These are phyloP conservation scores for Pelagophyceae sp. DNA, from an alignment of 352 stramenopile genomes.

Conservation along the genomic window DNA sequence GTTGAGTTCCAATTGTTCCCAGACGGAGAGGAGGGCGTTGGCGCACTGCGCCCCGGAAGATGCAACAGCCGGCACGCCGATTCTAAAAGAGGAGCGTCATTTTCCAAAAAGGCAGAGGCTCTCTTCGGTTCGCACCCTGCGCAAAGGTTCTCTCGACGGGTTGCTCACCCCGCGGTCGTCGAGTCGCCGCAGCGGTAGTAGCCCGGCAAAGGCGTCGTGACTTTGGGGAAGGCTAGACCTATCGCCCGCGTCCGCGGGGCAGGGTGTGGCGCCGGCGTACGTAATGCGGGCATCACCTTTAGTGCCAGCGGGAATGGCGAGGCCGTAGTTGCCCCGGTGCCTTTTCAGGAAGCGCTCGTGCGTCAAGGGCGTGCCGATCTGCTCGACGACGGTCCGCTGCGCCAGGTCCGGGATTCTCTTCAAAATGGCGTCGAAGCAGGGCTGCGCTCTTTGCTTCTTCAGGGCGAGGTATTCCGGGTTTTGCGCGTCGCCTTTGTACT, in stretches of 20 bases:
- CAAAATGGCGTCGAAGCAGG: conserved; percentile 56
- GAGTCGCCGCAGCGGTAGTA: conserved; percentile 15
- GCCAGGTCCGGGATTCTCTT: conserved; percentile 54
- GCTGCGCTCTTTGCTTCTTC: conserved; percentile 55
- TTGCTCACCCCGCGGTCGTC: conserved; percentile 13
- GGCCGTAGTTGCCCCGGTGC: conserved; percentile 51
- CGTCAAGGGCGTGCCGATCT: conserved; percentile 53
- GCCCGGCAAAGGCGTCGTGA: background rate
- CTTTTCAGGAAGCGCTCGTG: conserved; percentile 45
- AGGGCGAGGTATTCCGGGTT: conserved; percentile 48
- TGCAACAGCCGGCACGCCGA: conserved; percentile 38
- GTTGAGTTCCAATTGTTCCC: background rate
- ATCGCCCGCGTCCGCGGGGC: too few species aligned
- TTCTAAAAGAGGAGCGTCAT: too few species aligned
- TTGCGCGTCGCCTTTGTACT: conserved; percentile 47
- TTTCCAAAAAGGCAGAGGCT: too few species aligned
- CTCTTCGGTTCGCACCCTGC: too few species aligned
- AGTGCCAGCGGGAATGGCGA: conserved; percentile 1
- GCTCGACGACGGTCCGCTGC: conserved; percentile 44
- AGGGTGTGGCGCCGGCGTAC: too few species aligned
- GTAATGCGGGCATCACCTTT: too few species aligned
- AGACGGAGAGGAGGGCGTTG: conserved; percentile 17
- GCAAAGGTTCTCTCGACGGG: too few species aligned
- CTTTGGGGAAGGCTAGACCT: background rate
- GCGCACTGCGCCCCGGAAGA: conserved; percentile 23